Evolutionary conservation across 306 rosid genomes (phyloP).

Genomic region (Pyrus pyrifolia): DNA sequence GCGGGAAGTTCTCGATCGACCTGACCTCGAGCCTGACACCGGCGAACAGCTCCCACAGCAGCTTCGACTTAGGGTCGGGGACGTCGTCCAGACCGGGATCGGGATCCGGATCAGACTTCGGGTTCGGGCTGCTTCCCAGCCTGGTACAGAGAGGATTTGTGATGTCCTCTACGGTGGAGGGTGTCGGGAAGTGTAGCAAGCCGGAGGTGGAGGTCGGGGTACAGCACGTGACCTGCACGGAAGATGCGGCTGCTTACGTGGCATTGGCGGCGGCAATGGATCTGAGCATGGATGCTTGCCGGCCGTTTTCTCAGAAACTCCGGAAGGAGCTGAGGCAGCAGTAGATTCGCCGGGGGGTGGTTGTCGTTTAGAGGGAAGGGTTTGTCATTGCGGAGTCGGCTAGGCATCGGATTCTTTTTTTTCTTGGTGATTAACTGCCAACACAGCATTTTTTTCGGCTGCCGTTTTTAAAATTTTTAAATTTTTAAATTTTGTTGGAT

Average conservation of each 20-base stretch:
- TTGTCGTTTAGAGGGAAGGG: neutral
- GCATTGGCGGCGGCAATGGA: conserved; percentile 51
- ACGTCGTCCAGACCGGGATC: conserved; percentile 20
- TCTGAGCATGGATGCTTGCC: conserved; percentile 48
- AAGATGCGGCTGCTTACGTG: conserved; percentile 49
- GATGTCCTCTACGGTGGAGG: conserved; percentile 45
- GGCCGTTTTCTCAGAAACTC: conserved; percentile 31
- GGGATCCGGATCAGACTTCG: conserved; percentile 35
- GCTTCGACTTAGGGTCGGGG: conserved; percentile 38
- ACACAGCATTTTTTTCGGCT: conserved; percentile 18
- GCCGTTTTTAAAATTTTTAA: neutral
- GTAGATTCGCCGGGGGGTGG: neutral
- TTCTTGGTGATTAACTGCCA: neutral
- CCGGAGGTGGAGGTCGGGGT: conserved; percentile 48
- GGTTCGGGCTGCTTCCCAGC: conserved; percentile 17
- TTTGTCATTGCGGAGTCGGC: conserved; percentile 23
- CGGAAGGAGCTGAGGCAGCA: conserved; percentile 37
- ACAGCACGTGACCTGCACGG: conserved; percentile 46
- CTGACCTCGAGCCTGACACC: conserved; percentile 29
- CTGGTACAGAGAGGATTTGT: conserved; percentile 34
- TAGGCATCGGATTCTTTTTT: conserved; percentile 5
- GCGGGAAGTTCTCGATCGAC: conserved; percentile 40
- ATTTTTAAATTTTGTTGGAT: neutral
- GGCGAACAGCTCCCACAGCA: conserved; percentile 25
- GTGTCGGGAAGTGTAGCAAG: conserved; percentile 24